Percentiles rank a stretch among this genome's conserved stretches.
phyloP scores from a whole-genome alignment of 1,284 basidiomycete species.

The Fomitopsis pinicola region DNA sequence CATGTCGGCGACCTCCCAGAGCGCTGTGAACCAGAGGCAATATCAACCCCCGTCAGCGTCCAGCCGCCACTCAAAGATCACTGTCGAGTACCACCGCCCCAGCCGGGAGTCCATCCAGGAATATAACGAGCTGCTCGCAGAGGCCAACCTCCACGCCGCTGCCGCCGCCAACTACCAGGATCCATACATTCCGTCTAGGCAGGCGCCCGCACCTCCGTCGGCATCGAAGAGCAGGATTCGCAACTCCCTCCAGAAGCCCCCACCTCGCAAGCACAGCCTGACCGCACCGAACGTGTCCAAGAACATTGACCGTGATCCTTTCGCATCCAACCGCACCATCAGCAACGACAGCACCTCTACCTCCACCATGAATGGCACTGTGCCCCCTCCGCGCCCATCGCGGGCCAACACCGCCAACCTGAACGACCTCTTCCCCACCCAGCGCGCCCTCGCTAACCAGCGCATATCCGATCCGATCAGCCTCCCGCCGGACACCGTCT shows the following conservation, averaged over 20 bases:
- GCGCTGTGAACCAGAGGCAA: conserved; percentile 34
- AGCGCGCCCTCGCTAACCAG: conserved; percentile 33
- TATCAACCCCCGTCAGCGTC: conserved; percentile 24
- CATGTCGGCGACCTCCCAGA: conserved; percentile 28
- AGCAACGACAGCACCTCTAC: conserved; percentile 23
- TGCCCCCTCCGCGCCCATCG: conserved; percentile 71
- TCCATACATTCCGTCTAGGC: conserved; percentile 45
- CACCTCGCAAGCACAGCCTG: conserved; percentile 47
- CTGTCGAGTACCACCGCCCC: conserved; percentile 71
- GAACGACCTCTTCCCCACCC: conserved; percentile 59
- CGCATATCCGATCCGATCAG: conserved; percentile 49
- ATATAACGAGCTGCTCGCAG: conserved; percentile 63
- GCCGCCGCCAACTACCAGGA: conserved; percentile 43
- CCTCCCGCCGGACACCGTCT: conserved; percentile 29
- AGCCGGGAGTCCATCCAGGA: conserved; percentile 59
- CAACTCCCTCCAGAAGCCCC: conserved; percentile 57
- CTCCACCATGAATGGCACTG: conserved; percentile 31
- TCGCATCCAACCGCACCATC: conserved; percentile 40
- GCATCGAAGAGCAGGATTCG: conserved; percentile 33
- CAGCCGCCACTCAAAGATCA: conserved; percentile 61
- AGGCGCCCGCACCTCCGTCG: conserved; percentile 49
- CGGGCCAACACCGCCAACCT: conserved; percentile 77
- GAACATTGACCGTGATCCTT: conserved; percentile 53
- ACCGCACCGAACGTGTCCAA: conserved; percentile 27
- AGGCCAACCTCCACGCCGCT: conserved; percentile 54